These are phyloP conservation scores for Calonectria leucothoes DNA, from an alignment of 2,329 filamentous ascomycete genomes.

Conservation along the genomic window DNA sequence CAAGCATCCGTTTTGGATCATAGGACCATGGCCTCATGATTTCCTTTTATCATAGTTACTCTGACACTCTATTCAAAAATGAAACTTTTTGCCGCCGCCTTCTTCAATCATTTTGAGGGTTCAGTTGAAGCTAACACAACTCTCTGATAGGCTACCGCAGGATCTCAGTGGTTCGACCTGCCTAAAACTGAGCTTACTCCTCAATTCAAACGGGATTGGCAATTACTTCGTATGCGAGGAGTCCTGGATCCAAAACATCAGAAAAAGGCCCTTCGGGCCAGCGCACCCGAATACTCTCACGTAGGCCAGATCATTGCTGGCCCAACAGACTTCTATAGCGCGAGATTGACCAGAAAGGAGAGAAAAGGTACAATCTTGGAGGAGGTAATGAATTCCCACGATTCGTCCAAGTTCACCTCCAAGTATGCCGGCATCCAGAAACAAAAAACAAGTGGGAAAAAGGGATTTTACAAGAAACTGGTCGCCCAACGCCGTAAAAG, in stretches of 20 bases:
- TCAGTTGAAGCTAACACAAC: constrained; percentile 30
- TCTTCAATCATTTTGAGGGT: not conserved
- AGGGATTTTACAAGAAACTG: constrained; percentile 86
- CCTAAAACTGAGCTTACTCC: constrained; percentile 86
- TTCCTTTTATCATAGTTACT: constrained; percentile 77
- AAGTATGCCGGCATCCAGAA: constrained; percentile 90
- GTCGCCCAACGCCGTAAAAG: constrained; percentile 57
- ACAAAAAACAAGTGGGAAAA: constrained; percentile 88
- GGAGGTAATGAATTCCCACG: constrained; percentile 71
- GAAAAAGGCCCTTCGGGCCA: constrained; percentile 83
- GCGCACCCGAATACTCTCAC: constrained; percentile 82
- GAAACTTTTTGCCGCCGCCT: constrained; percentile 4
- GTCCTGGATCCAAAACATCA: constrained; percentile 93
- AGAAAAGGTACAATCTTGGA: constrained; percentile 88
- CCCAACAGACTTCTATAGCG: constrained; percentile 86
- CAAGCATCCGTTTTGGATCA: constrained; percentile 55
- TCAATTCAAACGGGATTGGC: constrained; percentile 88
- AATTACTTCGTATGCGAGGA: constrained; percentile 88
- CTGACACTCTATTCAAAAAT: constrained; percentile 58
- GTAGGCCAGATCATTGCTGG: constrained; percentile 91
- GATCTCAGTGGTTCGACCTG: constrained; percentile 87
- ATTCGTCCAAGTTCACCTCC: constrained; percentile 79
- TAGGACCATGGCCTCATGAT: constrained; percentile 70
- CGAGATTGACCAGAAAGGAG: constrained; percentile 86
- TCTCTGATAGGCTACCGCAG: constrained; percentile 68